A percentile compares a stretch with the other conserved stretches of the same genome.
phyloP scores from a whole-genome alignment of 352 stramenopile species.

The Phytophthora sp. region DNA sequence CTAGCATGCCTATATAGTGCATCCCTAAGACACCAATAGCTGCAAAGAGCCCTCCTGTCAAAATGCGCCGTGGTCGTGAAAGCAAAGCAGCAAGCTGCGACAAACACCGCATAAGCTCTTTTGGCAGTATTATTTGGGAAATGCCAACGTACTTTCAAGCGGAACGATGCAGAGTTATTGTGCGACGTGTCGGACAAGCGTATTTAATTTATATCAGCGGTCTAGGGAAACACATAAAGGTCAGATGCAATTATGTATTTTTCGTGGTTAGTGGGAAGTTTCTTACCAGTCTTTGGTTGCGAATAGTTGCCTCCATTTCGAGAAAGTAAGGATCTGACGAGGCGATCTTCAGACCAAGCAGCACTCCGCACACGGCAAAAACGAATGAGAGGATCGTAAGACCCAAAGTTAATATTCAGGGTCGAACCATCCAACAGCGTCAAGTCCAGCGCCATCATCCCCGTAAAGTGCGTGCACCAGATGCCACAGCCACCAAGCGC shows the following conservation, averaged over 20 bases:
- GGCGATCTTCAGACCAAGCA: constrained; percentile 59
- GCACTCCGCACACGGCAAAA: constrained; percentile 54
- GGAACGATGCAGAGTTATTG: constrained; percentile 28
- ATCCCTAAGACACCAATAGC: constrained; percentile 66
- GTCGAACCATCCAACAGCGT: constrained; percentile 33
- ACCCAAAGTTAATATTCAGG: constrained; percentile 60
- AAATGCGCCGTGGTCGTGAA: constrained; percentile 56
- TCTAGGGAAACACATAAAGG: constrained; percentile 5
- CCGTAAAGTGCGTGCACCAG: constrained; percentile 76
- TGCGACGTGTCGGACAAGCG: constrained; percentile 46
- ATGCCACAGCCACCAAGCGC: constrained; percentile 63
- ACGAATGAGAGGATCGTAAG: constrained; percentile 61
- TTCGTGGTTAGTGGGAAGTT: too few species aligned
- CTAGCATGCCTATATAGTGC: constrained; percentile 75
- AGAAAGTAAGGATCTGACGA: constrained; percentile 68
- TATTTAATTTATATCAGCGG: constrained; percentile 38
- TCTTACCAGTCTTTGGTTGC: constrained; percentile 50
- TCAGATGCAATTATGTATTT: background rate
- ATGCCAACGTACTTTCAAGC: constrained; percentile 41
- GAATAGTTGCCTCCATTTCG: constrained; percentile 53
- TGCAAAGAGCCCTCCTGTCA: constrained; percentile 54
- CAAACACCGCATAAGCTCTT: too few species aligned
- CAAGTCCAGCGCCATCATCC: constrained; percentile 58
- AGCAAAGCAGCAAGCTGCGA: constrained; percentile 63
- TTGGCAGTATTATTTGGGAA: too few species aligned